A percentile compares a stretch with the other conserved stretches of the same genome.
Evolutionary conservation across 2,329 filamentous ascomycete genomes (phyloP).

Genomic region (Coniochaeta sp.): DNA sequence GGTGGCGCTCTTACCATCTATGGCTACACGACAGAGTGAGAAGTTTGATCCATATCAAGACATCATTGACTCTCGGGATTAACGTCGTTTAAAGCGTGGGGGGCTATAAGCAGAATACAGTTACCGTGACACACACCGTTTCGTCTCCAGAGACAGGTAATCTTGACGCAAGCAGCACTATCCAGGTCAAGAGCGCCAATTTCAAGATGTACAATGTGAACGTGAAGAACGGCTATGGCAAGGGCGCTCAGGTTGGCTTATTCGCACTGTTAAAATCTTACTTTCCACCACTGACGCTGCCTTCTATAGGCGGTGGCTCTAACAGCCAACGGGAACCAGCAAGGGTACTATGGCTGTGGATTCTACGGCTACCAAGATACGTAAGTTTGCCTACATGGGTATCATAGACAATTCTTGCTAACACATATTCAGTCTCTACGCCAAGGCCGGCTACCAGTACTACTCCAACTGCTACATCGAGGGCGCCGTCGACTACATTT

Average conservation of each 20-base stretch:
- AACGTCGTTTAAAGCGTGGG: background rate
- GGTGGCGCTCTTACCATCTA: constrained; percentile 20
- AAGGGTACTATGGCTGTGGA: constrained; percentile 25
- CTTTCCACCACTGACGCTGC: background rate
- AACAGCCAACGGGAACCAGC: constrained; percentile 18
- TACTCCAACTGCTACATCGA: constrained; percentile 18
- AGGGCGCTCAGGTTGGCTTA: constrained; percentile 19
- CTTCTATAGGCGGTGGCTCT: constrained; percentile 15
- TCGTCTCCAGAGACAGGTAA: constrained; percentile 20
- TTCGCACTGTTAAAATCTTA: background rate
- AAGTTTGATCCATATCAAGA: no score
- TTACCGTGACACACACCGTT: constrained; percentile 22
- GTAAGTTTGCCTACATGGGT: background rate
- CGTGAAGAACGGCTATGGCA: constrained; percentile 23
- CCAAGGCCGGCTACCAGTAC: constrained; percentile 22
- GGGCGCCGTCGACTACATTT: constrained; percentile 26
- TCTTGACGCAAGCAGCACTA: constrained; percentile 21
- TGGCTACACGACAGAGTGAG: constrained; percentile 20
- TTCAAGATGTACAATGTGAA: constrained; percentile 27
- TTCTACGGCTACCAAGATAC: constrained; percentile 27
- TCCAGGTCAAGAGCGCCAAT: constrained; percentile 18
- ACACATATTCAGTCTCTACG: constrained; percentile 14
- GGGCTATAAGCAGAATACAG: constrained; percentile 21
- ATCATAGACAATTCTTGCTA: background rate
- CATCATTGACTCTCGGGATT: no score